Base-by-base conservation (phyloP, 2,329 filamentous ascomycete species). In the Aspergillus tubingensis region DNA sequence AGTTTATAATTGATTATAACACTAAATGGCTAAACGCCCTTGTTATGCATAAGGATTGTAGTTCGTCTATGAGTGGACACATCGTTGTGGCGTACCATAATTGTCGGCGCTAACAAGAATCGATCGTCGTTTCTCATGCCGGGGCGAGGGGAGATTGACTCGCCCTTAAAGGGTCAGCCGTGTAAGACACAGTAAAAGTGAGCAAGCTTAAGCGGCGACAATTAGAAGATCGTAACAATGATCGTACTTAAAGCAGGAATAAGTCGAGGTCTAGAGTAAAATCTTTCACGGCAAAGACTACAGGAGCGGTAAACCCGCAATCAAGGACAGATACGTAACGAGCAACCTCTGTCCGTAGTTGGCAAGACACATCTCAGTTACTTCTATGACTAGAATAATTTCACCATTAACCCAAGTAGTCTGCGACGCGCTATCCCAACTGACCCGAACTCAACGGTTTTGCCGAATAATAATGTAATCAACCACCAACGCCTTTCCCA, bases 401-500 rank as follows among this genome's bases (percentile, higher is more conserved):
- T 27, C 21, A 32, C n/a, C 36, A 54, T 27, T 36, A 39, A 39
- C 38, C 21, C 32, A 27, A 27, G 19, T n/a, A 54, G 30, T 30
- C 39, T 54, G 36, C 41, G 5, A 44, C 36, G 17, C 41, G 52
- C 52, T 55, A 47, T 55, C 27, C 53, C 27, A 25, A 54, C 15
- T 47, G 3, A 44, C 25, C 25, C 39, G 27, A 43, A 55, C 25
- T 21, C 10, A 2, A 23, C n/a, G 23, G 38, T 17, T 10, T 38
- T 43, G 5, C 39, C 38, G n/a, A 36, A 47, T 60, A 44, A 54
- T 25, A 38, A 58, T 43, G 59, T 60, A 58, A 52, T 19, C 47
- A 69, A 66, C 57, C 74, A 64, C 70, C 65, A 76, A 76, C 74
- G 70, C 74, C 74, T 57, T 64, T 67, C 59, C 69, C 59, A 70